Evolutionary conservation across 805 yeast genomes (phyloP), one percentile per base, ranked within the genome.

Genomic region (Yamadazyma paraphyllophila): DNA sequence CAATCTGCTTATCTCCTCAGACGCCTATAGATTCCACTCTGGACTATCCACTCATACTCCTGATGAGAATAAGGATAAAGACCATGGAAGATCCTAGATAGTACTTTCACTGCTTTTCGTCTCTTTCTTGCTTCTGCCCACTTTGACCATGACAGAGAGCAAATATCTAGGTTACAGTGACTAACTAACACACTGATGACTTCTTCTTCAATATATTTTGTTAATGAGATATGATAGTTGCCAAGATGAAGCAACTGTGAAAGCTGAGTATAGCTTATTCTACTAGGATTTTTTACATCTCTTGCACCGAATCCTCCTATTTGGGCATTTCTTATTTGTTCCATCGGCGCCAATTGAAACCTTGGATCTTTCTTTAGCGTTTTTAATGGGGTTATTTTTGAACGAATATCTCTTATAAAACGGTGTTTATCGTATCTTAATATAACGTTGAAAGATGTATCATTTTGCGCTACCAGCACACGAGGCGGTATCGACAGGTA

Each of bases 201-300:
- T 30, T 43, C 45, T 2, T 10, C 9, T 38, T 47, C 50, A 17
- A 47, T 36, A 10, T 40, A 36, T 13, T 36, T 43, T n/a, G 50
- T 43, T 15, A 47, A 20, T 32, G 35, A 32, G 30, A 47, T 36
- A 39, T 47, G 26, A 29, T 24, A 47, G 2, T 37, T 35, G 12
- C 43, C 41, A 8, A 44, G 17, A 13, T 36, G 32, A 11, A 47
- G 36, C 2, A 43, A 7, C 11, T 32, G 26, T 32, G 44, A 20
- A 13, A 46, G 33, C 14, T 46, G 44, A 29, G 4, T 29, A n/a
- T 29, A 29, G 31, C 31, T 29, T 10, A 29, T 29, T 29, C 31
- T 29, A 29, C 31, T 29, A 11, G 31, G 31, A 7, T 7, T 29
- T 20, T 20, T 20, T 6, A 20, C 24, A 6, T 20, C 24, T 20